Evolutionary conservation across 768 basidiomycete genomes (phyloP).

Genomic region (Melanogaster broomeanus): DNA sequence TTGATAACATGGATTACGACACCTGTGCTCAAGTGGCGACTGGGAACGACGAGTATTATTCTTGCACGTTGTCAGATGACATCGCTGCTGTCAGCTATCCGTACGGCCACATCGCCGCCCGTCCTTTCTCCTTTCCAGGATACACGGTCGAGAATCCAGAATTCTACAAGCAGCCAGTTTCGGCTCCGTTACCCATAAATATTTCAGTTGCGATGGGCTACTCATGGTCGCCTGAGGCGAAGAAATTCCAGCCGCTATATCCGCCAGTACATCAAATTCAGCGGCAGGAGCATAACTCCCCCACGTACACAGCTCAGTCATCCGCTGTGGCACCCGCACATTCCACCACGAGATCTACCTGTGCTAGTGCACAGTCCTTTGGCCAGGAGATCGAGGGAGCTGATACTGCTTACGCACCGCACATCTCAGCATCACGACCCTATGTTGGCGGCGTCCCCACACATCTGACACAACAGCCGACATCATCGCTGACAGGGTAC

Average conservation of each 20-base stretch:
- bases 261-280: slow-evolving; percentile 32
- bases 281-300: slow-evolving; percentile 24
- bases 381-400: slow-evolving; percentile 29
- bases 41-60: slow-evolving; percentile 29
- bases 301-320: slow-evolving; percentile 18
- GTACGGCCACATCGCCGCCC: slow-evolving; percentile 24
- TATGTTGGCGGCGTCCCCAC: slow-evolving; percentile 21
- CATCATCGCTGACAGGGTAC: slow-evolving; percentile 21
- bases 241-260: slow-evolving; percentile 40
- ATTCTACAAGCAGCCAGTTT: slow-evolving; percentile 34
- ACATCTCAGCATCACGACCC: slow-evolving; percentile 17
- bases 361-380: slow-evolving; percentile 16
- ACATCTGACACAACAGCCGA: slow-evolving; percentile 16
- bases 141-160: slow-evolving; percentile 26
- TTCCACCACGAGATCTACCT: slow-evolving; percentile 16
- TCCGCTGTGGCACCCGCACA: slow-evolving; percentile 9
- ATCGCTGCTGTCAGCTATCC: slow-evolving; percentile 17
- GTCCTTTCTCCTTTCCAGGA: slow-evolving; percentile 21
- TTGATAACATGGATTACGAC: slow-evolving; percentile 37
- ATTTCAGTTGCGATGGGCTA: slow-evolving; percentile 35
- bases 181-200: slow-evolving; percentile 33
- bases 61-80: slow-evolving; percentile 29
- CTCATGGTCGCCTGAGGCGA: slow-evolving; percentile 30
- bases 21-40: slow-evolving; percentile 23
- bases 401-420: slow-evolving; percentile 25